phyloP scores from a whole-genome alignment of 441 rosid species.

The Capsella rubella region DNA sequence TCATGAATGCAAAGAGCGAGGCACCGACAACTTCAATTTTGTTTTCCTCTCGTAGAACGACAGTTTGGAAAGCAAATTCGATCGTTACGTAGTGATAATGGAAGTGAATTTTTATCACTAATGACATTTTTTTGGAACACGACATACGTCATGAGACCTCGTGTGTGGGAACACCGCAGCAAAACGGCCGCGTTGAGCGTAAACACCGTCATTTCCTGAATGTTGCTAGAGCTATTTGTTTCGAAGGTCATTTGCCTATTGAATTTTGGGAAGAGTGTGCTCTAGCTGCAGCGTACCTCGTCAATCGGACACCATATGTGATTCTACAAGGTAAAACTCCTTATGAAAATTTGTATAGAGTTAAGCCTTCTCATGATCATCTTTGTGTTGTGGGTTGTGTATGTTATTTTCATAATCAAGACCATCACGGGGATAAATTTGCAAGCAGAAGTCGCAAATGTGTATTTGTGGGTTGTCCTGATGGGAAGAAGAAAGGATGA shows the following conservation, averaged over 20 bases:
- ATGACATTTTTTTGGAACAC: background rate
- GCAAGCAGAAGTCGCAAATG: background rate
- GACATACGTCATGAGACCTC: background rate
- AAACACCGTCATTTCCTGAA: too few relatives aligned
- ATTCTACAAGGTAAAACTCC: background rate
- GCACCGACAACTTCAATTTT: background rate
- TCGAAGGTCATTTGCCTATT: background rate
- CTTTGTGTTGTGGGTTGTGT: background rate
- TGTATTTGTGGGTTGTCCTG: background rate
- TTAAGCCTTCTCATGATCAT: accelerated
- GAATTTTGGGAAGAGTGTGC: background rate
- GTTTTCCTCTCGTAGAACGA: background rate
- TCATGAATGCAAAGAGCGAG: background rate
- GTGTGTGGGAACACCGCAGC: background rate
- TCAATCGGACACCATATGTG: background rate
- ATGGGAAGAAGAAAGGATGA: too few relatives aligned
- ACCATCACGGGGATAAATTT: background rate
- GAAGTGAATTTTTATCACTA: background rate
- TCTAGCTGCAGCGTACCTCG: background rate
- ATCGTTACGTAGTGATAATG: background rate
- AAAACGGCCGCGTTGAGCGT: background rate
- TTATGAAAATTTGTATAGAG: background rate
- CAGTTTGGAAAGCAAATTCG: background rate
- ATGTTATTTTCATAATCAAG: background rate
- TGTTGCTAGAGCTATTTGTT: background rate